Base-by-base conservation (phyloP, 768 basidiomycete species). In the Russula earlei region DNA sequence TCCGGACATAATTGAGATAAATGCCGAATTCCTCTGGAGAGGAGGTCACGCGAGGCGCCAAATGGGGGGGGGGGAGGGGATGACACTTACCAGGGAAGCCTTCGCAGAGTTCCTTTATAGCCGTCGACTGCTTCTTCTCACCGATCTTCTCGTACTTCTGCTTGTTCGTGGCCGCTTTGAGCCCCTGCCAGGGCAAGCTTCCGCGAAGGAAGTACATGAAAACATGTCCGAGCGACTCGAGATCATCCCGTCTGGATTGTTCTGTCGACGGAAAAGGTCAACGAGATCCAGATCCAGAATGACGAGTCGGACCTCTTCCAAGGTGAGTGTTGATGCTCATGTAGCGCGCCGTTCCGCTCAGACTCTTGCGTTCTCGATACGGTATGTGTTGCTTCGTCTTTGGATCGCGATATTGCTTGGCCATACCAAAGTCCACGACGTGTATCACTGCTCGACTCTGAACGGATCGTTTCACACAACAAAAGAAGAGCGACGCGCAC, bases 141-240 rank as follows among this genome's bases (percentile, higher is more conserved):
- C 95, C 95, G 70, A 99, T 99, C 79, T 98, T 99, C 78, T 99
- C 95, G 74, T 99, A 99, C 77, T 98, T 91, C 71, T 98, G 96
- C 76, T 99, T 99, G 78, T 99, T 98, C 49, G 94, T 99, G 27
- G 96, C 96, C 33, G 96, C 96, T 74, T 98, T 98, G 55, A 99
- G 80, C 55, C 96, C 96, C 68, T 99, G 96, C 96, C 96, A 99
- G 22, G 96, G 96, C 51, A 99, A 68, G 64, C 93, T 95, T 20
- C 96, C 96, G 51, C 96, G 82, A 49, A 98, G 72, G 73, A 99
- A 98, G 75, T 99, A 99, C 90, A 99, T 96, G 76, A 99, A 99
- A 64, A 99, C 96, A 73, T 99, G 96, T 2, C 96, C 96, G 20
- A 99, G 81, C n/a, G 96, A 90, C 74, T 99, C 96, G 33, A 99